Base-by-base conservation (phyloP, 805 yeast genomes). In the Millerozyma acaciae region DNA sequence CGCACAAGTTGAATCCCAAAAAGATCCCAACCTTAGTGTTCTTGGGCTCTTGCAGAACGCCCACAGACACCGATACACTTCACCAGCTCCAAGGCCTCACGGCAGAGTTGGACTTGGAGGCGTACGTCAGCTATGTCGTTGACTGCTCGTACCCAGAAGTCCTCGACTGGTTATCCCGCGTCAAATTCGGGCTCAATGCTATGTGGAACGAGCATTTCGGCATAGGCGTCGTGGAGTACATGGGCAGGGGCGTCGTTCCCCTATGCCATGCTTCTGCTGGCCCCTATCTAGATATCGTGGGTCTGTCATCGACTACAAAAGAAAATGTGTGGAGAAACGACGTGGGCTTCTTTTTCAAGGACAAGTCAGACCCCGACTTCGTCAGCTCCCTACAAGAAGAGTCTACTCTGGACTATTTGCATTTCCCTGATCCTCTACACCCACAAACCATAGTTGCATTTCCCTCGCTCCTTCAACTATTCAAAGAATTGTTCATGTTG, bases 201-300 rank as follows among this genome's bases (percentile, higher is more conserved):
- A 93, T 93, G 99, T 93, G 98, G 98, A 93, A 93, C 60, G 99
- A 93, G 64, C 99, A 93, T 63, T 93, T 93, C 57, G 99, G 99
- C 13, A 93, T 93, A 49, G 90, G 96, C 1, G 90, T 93, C 4
- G 98, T 93, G 6, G 99, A 93, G 57, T 86, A 88, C 53, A 68
- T 84, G 62, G 80, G 90, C 2, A 74, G 84, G 34, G 97, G 97
- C 0, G 70, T 83, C 17, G 76, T 93, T 12, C 97, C 98, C 1
- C 62, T 93, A 2, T 93, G 79, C 3, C 97, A 94, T 59, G 94
- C 94, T 4, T 83, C 95, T 33, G 98, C 96, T 0, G 99, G 99
- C 1, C 99, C 99, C 7, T 68, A 75, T 26, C 63, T 80, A 35
- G 99, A 93, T 57, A 93, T 93, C 39, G 93, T 85, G n/a, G n/a